A percentile compares a stretch with the other conserved stretches of the same genome.
These are phyloP conservation scores for Aspergillus baeticus DNA, from an alignment of 495 filamentous ascomycete genomes.

Conservation along the genomic window DNA sequence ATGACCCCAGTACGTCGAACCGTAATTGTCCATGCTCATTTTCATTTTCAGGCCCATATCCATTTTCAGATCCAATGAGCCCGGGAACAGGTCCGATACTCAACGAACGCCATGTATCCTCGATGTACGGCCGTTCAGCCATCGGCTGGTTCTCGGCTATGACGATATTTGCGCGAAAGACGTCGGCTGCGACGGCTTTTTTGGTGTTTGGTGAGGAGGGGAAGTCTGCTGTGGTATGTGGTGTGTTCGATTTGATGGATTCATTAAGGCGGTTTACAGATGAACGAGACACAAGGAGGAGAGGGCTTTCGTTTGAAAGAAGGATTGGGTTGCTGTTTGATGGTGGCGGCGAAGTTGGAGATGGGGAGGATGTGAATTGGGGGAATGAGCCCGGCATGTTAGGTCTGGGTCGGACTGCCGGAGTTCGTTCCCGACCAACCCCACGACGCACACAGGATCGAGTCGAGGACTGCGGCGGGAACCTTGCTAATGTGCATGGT, in stretches of 20 bases:
- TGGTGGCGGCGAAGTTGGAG: slow-evolving; percentile 10
- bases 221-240: slow-evolving; percentile 15
- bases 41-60: too few species aligned
- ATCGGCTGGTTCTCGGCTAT: slow-evolving; percentile 55
- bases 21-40: slow-evolving; percentile 26
- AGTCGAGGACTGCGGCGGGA: slow-evolving; percentile 60
- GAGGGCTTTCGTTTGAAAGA: slow-evolving; percentile 89
- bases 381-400: slow-evolving; percentile 59
- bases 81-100: slow-evolving; percentile 40
- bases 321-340: slow-evolving; percentile 56
- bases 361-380: slow-evolving; percentile 45
- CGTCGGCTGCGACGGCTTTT: slow-evolving; percentile 63
- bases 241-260: slow-evolving; percentile 56
- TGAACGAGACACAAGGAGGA: slow-evolving; percentile 76
- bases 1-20: slow-evolving; percentile 75
- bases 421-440: neutral
- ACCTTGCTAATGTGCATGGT: slow-evolving; percentile 76
- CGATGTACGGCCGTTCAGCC: slow-evolving; percentile 54
- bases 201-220: neutral
- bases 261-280: slow-evolving; percentile 77
- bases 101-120: slow-evolving; percentile 47
- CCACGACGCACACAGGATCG: slow-evolving; percentile 54
- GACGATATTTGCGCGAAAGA: slow-evolving; percentile 84
- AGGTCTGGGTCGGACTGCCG: slow-evolving; percentile 22
- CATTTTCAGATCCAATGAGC: too few species aligned